phyloP scores from a whole-genome alignment of 2,329 filamentous ascomycete species.

The Nothopassalora personata region DNA sequence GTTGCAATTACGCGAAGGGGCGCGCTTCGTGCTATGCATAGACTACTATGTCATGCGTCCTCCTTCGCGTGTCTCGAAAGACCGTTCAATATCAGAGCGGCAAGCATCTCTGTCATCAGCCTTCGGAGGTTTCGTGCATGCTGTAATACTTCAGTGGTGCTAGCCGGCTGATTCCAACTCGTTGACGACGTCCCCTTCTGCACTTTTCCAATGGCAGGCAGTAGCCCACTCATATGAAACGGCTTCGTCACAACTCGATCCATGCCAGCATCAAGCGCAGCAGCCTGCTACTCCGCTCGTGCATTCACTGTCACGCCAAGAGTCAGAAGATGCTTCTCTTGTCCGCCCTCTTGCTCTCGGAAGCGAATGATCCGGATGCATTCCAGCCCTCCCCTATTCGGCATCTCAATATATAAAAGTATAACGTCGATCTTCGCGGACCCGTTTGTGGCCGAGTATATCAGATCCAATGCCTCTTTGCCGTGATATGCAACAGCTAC shows the following conservation, averaged over 20 bases:
- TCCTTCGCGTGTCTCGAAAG: too few relatives aligned
- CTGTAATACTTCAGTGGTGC: neutral
- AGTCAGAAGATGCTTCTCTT: slow-evolving; percentile 61
- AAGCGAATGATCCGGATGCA: slow-evolving; percentile 23
- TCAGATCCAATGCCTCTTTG: slow-evolving; percentile 25
- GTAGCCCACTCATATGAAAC: slow-evolving; percentile 38
- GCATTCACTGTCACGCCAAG: slow-evolving; percentile 71
- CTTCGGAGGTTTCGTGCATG: too few relatives aligned
- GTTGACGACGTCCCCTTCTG: neutral
- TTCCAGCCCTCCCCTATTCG: slow-evolving; percentile 28
- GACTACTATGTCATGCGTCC: too few relatives aligned
- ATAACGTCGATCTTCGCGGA: slow-evolving; percentile 18
- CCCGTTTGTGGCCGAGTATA: slow-evolving; percentile 10
- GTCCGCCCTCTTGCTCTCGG: slow-evolving; percentile 31
- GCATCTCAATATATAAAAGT: slow-evolving; percentile 32
- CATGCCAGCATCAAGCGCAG: slow-evolving; percentile 67
- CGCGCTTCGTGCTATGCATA: too few relatives aligned
- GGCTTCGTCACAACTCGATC: slow-evolving; percentile 47
- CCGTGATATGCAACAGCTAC: slow-evolving; percentile 26
- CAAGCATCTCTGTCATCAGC: too few relatives aligned
- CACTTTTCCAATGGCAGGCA: slow-evolving; percentile 40
- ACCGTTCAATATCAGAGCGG: too few relatives aligned
- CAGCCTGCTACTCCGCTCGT: slow-evolving; percentile 51
- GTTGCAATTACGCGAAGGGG: too few relatives aligned
- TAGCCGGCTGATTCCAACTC: neutral